phyloP scores from a whole-genome alignment of 805 yeast species.

The Candida orba region DNA sequence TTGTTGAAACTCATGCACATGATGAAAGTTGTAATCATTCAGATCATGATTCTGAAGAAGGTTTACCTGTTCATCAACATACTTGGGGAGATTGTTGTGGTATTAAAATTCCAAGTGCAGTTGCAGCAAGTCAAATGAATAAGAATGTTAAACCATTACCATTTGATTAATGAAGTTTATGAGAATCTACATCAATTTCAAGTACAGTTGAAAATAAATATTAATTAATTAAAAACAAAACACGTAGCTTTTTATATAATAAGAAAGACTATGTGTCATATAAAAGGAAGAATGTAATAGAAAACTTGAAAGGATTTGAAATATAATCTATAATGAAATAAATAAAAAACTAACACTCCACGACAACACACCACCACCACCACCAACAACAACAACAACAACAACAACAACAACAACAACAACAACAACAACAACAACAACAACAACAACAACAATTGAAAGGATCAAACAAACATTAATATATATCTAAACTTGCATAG shows the following conservation, averaged over 20 bases:
- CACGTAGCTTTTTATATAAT: too few relatives aligned
- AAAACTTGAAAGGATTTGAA: too few relatives aligned
- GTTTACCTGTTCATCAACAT: slow-evolving; percentile 30
- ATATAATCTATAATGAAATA: too few relatives aligned
- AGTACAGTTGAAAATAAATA: too few relatives aligned
- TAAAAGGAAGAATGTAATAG: too few relatives aligned
- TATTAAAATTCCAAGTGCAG: slow-evolving; percentile 89
- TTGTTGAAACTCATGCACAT: slow-evolving; percentile 14
- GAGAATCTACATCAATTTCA: not conserved
- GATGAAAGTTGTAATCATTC: slow-evolving; percentile 28
- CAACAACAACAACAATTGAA: not conserved
- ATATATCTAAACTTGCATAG: slow-evolving; percentile 22
- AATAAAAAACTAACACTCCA: too few relatives aligned
- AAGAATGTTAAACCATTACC: slow-evolving; percentile 42
- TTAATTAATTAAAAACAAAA: too few relatives aligned
- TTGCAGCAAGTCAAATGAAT: slow-evolving; percentile 71
- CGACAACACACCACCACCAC: too few relatives aligned
- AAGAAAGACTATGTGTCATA: too few relatives aligned
- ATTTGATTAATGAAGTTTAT: slow-evolving; percentile 45
- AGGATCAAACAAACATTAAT: not conserved
- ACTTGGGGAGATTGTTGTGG: slow-evolving; percentile 99
- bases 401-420: too few relatives aligned
- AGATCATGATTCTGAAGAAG: slow-evolving; percentile 29
- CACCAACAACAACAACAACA: too few relatives aligned
- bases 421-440: too few relatives aligned